Conservation (phyloP, 768 basidiomycete species). For the Gelatoporia subvermispora region DNA sequence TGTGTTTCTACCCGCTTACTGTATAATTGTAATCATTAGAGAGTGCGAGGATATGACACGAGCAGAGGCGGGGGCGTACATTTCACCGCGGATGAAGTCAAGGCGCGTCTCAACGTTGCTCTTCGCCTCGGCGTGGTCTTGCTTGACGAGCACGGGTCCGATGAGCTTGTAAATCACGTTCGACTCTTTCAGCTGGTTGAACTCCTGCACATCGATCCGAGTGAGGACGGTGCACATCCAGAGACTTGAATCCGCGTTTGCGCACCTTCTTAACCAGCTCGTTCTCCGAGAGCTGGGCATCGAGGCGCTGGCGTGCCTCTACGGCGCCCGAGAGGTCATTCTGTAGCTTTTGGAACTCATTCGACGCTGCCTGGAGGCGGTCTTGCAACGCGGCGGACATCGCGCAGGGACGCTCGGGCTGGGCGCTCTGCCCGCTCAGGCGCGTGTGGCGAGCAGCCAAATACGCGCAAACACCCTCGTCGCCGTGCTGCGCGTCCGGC, state of each 20-base stretch:
- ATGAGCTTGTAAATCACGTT: constrained; percentile 88
- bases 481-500: background rate
- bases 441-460: background rate
- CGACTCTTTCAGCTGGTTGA: constrained; percentile 61
- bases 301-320: constrained; percentile 81
- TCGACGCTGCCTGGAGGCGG: constrained; percentile 62
- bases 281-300: constrained; percentile 87
- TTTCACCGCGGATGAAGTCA: constrained; percentile 83
- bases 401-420: background rate
- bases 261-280: constrained; percentile 84
- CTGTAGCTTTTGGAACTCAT: constrained; percentile 81
- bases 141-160: constrained; percentile 85
- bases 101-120: constrained; percentile 85
- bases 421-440: background rate
- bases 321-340: constrained; percentile 65
- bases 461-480: background rate
- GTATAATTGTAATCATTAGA: constrained; percentile 4
- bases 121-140: constrained; percentile 85
- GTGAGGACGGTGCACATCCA: background rate
- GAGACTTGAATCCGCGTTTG: background rate
- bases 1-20: constrained; percentile 80
- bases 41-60: background rate
- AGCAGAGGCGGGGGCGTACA: constrained; percentile 39
- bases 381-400: constrained; percentile 48
- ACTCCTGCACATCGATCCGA: constrained; percentile 55